These are phyloP conservation scores for Plasmodium vinckei DNA, from an alignment of 169 alveolate genomes.

Conservation along the genomic window DNA sequence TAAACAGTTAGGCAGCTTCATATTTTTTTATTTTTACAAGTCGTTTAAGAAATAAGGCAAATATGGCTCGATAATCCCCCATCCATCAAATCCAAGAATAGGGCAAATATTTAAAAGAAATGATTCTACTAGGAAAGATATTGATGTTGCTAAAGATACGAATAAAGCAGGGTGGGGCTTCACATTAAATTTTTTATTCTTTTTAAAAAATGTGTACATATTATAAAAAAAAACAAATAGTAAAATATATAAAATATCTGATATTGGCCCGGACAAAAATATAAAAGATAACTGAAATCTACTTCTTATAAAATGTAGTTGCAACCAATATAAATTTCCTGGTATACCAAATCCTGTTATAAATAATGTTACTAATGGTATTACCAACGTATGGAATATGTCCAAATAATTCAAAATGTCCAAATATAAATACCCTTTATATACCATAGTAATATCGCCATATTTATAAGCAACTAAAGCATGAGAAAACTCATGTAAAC, in stretches of 20 bases:
- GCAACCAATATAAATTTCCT: slow-evolving; percentile 75
- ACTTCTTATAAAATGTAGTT: slow-evolving; percentile 65
- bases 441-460: slow-evolving; percentile 73
- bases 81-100: slow-evolving; percentile 70
- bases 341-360: slow-evolving; percentile 71
- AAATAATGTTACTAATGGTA: slow-evolving; percentile 44
- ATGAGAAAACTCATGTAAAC: slow-evolving; percentile 74
- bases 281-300: slow-evolving; percentile 64
- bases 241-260: slow-evolving; percentile 61
- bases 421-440: slow-evolving; percentile 67
- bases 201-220: slow-evolving; percentile 38
- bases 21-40: slow-evolving; percentile 25
- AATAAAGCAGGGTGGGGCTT: slow-evolving; percentile 47
- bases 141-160: slow-evolving; percentile 66
- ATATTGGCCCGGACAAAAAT: slow-evolving; percentile 67
- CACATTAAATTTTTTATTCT: slow-evolving; percentile 38
- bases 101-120: slow-evolving; percentile 69
- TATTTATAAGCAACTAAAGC: slow-evolving; percentile 64
- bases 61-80: slow-evolving; percentile 74
- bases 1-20: background rate
- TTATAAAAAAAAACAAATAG: slow-evolving; percentile 53
- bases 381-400: slow-evolving; percentile 51
- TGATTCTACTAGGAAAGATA: slow-evolving; percentile 62
- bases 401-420: slow-evolving; percentile 67
- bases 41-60: slow-evolving; percentile 48